Conservation (phyloP, 2,329 filamentous ascomycete species). For the Xylaria sp. region DNA sequence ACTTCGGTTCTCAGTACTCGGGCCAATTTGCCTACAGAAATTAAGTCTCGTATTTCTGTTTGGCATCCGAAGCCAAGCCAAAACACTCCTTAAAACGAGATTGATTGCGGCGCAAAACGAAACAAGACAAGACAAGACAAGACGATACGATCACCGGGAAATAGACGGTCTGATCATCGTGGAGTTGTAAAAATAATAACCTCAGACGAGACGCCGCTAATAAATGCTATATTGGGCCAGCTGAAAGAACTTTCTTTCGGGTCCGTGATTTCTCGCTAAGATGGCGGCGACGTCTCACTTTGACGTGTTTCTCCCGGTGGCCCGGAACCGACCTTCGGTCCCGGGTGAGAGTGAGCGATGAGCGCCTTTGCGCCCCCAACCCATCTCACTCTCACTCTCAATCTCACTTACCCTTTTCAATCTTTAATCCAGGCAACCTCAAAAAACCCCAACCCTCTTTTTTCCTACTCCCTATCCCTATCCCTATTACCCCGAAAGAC, state of each 20-base stretch:
- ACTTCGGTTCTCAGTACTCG: too few relatives aligned
- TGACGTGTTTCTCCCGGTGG: constrained; percentile 9
- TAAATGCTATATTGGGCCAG: constrained; percentile 7
- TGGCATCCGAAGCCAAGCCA: background rate
- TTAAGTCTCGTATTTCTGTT: constrained; percentile 4
- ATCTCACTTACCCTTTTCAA: background rate
- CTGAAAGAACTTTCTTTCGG: constrained; percentile 6
- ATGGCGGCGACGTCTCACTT: constrained; percentile 1
- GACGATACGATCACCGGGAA: background rate
- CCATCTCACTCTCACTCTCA: background rate
- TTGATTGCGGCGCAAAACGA: background rate
- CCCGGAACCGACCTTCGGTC: constrained; percentile 34
- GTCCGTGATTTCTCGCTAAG: constrained; percentile 17
- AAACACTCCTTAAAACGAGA: constrained; percentile 11
- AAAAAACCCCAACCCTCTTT: background rate
- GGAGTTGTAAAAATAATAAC: background rate
- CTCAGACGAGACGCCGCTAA: background rate
- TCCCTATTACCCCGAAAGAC: background rate
- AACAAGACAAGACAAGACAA: background rate
- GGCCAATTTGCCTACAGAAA: background rate
- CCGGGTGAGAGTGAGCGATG: background rate
- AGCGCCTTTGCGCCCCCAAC: constrained; percentile 18
- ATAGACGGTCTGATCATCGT: too few relatives aligned
- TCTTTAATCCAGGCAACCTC: background rate
- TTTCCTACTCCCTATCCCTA: background rate